Evolutionary conservation across 140 eudicot genomes (phyloP), one percentile per base, ranked within the genome.

Genomic region (Ambrosia hybrid): DNA sequence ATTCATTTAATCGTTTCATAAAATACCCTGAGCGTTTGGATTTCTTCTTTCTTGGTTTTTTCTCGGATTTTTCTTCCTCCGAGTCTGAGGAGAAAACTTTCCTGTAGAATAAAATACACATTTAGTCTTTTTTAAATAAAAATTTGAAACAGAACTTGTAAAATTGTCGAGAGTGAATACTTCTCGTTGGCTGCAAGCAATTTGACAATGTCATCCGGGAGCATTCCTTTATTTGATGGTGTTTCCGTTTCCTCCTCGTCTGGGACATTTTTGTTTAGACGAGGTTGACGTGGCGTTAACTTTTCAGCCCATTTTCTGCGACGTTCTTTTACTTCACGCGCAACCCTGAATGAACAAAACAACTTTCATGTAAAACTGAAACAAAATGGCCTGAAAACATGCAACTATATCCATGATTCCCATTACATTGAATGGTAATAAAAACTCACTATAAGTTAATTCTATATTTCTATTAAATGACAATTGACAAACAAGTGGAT

Each of bases 241-340:
- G 70, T 37, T 74, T 87, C 86, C 30, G 63, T 73, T 70, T 82
- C 87, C 43, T 43, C 70, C 11, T 62, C 81, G 51, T 83, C 85
- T 68, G 75, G 74, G 39, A 71, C 72, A 77, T 70, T 78, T 68
- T 82, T 78, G 63, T 80, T 77, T 17, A 16, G 62, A 37, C 84
- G 74, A 45, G 84, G 67, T 71, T 77, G 56, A 41, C 82, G 73
- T 62, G 91, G 95, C 15, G 96, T 89, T 72, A 89, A 58, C 65
- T 86, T 89, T 72, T 92, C 81, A 16, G 96, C 90, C 92, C 90
- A 83, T 70, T 85, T 77, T 73, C 91, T 87, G 57, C 96, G 88
- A 16, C 98, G 95, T 66, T 92, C 96, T 78, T 92, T 89, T 17
- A 65, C 88, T 76, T 92, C 98, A 70, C 95, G 95, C 14, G 75